These are phyloP conservation scores for Berberis vulgaris DNA, from an alignment of 164 flowering plant species.

Conservation along the genomic window DNA sequence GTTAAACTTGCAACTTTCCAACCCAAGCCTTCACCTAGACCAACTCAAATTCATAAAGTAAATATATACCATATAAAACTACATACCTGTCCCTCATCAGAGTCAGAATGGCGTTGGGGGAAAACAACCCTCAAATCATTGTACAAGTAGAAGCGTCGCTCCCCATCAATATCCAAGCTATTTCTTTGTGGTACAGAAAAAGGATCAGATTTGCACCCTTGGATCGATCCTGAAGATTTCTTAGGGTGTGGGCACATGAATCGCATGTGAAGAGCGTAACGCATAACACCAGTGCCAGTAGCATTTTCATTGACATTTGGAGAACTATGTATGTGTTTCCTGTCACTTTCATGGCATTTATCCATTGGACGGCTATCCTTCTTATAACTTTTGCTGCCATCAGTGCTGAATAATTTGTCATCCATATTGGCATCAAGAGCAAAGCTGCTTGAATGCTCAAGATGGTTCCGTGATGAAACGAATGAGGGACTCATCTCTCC, in stretches of 20 bases:
- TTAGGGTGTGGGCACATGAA: constrained; percentile 60
- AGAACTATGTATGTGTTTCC: constrained; percentile 29
- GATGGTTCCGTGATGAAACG: constrained; percentile 9
- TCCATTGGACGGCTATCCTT: constrained; percentile 19
- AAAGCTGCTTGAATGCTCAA: constrained; percentile 4
- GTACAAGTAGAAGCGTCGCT: constrained; percentile 77
- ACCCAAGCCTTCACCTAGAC: no score
- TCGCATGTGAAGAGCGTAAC: constrained; percentile 91
- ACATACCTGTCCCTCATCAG: constrained; percentile 95
- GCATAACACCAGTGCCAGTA: constrained; percentile 54
- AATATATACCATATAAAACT: background rate
- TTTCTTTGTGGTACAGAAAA: constrained; percentile 30
- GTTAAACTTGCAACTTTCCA: no score
- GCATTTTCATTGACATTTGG: constrained; percentile 44
- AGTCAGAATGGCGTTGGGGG: constrained; percentile 91
- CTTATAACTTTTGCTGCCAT: constrained; percentile 9
- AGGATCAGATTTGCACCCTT: constrained; percentile 61
- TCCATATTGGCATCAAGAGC: constrained; percentile 2
- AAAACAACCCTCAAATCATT: constrained; percentile 84
- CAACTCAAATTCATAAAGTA: no score
- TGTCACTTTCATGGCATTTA: constrained; percentile 20
- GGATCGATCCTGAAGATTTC: constrained; percentile 42
- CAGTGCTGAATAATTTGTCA: constrained; percentile 1
- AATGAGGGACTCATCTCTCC: constrained; percentile 1
- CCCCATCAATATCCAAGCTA: constrained; percentile 29